These are phyloP conservation scores for Cercospora sojina DNA, from an alignment of 2,329 filamentous ascomycete genomes.

Conservation along the genomic window DNA sequence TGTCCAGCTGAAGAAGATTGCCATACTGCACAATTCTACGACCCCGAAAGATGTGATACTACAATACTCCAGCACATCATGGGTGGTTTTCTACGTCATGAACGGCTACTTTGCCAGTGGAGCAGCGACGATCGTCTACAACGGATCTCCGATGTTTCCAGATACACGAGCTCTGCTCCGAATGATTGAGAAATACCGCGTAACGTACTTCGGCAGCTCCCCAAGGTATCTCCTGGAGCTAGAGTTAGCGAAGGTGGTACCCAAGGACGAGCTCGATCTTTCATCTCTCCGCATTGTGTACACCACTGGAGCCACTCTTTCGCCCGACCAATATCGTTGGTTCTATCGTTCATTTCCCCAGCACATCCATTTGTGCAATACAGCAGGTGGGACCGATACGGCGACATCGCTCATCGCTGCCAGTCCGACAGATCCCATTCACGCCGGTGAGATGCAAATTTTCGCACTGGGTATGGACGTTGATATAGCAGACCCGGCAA, in stretches of 20 bases:
- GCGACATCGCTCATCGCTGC: conserved; percentile 47
- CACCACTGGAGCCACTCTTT: conserved; percentile 48
- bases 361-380: conserved; percentile 43
- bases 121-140: conserved; percentile 46
- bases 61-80: conserved; percentile 50
- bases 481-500: conserved; percentile 45
- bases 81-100: conserved; percentile 49
- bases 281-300: conserved; percentile 45
- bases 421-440: conserved; percentile 45
- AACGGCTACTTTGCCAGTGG: conserved; percentile 31
- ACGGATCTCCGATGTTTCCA: conserved; percentile 47
- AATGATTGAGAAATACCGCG: conserved; percentile 40
- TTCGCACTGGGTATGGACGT: conserved; percentile 49
- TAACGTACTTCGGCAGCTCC: conserved; percentile 47
- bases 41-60: conserved; percentile 44
- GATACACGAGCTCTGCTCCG: conserved; percentile 40
- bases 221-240: conserved; percentile 49
- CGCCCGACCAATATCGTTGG: conserved; percentile 47
- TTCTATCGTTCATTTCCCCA: conserved; percentile 47
- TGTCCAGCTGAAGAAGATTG: conserved; percentile 47
- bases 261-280: conserved; percentile 43
- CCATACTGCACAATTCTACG: conserved; percentile 47
- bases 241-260: conserved; percentile 39
- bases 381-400: conserved; percentile 52
- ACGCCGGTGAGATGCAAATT: conserved; percentile 44